These are phyloP conservation scores for Flaveria ramosissima DNA, from an alignment of 129 eudicot species.

Conservation along the genomic window DNA sequence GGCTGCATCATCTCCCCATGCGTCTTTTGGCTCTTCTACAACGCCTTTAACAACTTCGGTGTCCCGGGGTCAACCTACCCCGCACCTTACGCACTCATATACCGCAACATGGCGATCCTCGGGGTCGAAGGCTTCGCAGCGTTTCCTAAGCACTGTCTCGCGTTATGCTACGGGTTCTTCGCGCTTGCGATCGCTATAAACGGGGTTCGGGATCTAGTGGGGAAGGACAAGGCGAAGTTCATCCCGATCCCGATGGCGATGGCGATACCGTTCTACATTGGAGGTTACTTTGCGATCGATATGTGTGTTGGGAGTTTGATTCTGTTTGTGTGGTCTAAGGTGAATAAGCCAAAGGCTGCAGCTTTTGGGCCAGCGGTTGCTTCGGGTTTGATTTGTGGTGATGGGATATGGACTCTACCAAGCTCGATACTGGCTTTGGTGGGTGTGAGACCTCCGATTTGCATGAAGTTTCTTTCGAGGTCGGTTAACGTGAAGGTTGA, in stretches of 20 bases:
- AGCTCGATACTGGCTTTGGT: constrained; percentile 83
- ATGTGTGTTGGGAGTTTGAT: constrained; percentile 96
- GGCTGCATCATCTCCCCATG: constrained; percentile 94
- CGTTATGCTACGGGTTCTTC: constrained; percentile 71
- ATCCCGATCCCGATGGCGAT: constrained; percentile 98
- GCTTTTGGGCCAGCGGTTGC: constrained; percentile 97
- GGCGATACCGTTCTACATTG: constrained; percentile 95
- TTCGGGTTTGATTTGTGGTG: constrained; percentile 96
- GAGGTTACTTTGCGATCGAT: constrained; percentile 81
- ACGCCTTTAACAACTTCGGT: constrained; percentile 72
- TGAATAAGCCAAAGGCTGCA: constrained; percentile 75
- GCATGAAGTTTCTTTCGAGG: constrained; percentile 91
- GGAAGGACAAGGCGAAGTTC: constrained; percentile 52
- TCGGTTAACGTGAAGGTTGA: constrained; percentile 52
- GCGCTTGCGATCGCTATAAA: constrained; percentile 63
- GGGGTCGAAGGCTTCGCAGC: constrained; percentile 91
- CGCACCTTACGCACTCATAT: constrained; percentile 79
- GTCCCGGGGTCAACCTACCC: constrained; percentile 60
- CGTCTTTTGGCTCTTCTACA: constrained; percentile 90
- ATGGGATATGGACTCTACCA: constrained; percentile 94
- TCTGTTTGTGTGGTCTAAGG: constrained; percentile 68
- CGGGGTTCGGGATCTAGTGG: constrained; percentile 60
- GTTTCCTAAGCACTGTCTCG: constrained; percentile 79
- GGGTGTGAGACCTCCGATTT: constrained; percentile 84
- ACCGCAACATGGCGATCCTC: constrained; percentile 84